These are phyloP conservation scores for Leucosporidium scottii DNA, from an alignment of 768 basidiomycete genomes.

Conservation along the genomic window DNA sequence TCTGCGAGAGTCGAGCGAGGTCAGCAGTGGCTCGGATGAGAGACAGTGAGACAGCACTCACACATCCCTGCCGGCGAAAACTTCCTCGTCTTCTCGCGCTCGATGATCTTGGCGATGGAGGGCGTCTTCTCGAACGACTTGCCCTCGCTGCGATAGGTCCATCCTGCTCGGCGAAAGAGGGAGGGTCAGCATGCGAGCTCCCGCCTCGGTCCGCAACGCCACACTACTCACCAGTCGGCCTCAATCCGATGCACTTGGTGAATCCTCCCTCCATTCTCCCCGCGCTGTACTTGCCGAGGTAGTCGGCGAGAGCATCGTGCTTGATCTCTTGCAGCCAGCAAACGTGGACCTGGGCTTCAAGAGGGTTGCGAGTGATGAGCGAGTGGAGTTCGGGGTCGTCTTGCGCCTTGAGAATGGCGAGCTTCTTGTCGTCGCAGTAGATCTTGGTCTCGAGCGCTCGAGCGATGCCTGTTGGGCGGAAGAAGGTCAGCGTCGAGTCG, in stretches of 20 bases:
- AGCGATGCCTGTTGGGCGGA: conserved; percentile 60
- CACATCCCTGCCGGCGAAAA: conserved; percentile 54
- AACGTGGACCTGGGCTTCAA: conserved; percentile 72
- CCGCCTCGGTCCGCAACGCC: background rate
- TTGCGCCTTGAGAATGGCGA: conserved; percentile 73
- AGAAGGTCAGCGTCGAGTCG: background rate
- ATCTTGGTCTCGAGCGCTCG: conserved; percentile 70
- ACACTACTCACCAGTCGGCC: conserved; percentile 66
- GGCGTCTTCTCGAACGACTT: conserved; percentile 49
- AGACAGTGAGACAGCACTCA: conserved; percentile 41
- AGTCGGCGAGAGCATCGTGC: conserved; percentile 67
- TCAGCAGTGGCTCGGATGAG: conserved; percentile 24
- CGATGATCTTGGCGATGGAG: conserved; percentile 62
- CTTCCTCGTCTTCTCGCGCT: conserved; percentile 56
- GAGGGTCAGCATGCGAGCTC: background rate
- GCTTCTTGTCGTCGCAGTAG: conserved; percentile 80
- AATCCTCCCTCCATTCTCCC: conserved; percentile 16
- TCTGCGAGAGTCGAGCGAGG: background rate
- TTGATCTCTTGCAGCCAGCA: conserved; percentile 63
- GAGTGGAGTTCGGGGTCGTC: conserved; percentile 72
- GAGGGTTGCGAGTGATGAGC: conserved; percentile 68
- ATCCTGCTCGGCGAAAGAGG: conserved; percentile 48
- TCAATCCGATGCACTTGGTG: conserved; percentile 59
- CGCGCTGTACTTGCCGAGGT: conserved; percentile 55
- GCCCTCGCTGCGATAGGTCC: conserved; percentile 30